Percentiles rank a stretch among this genome's conserved stretches.
Conservation (phyloP, 768 basidiomycete species). For the Mycena galericulata region DNA sequence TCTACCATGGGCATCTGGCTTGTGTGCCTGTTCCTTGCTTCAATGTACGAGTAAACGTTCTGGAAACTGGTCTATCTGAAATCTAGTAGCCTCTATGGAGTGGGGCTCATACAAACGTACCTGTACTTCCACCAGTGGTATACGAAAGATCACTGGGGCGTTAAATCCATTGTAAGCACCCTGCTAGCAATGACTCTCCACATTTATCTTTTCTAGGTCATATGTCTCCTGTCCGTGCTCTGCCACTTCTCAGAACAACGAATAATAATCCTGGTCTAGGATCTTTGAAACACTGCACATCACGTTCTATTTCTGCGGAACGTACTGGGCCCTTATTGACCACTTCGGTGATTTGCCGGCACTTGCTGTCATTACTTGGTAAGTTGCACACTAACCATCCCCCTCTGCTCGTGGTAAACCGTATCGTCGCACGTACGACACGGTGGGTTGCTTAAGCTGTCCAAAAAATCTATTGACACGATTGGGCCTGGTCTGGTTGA, state of each 20-base stretch:
- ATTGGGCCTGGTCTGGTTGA: neutral
- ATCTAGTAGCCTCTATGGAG: too few species aligned
- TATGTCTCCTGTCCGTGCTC: too few species aligned
- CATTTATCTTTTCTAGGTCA: too few species aligned
- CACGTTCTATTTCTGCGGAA: constrained; percentile 30
- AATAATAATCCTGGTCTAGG: constrained; percentile 22
- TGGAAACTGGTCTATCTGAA: too few species aligned
- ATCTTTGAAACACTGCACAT: constrained; percentile 38
- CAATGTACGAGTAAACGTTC: too few species aligned
- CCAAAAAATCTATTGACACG: neutral
- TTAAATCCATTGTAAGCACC: constrained; percentile 33
- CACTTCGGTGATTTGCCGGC: constrained; percentile 36
- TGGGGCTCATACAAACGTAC: too few species aligned
- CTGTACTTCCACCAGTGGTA: too few species aligned
- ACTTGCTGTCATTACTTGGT: constrained; percentile 33
- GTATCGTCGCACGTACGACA: neutral
- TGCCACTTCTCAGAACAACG: too few species aligned
- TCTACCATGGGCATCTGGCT: too few species aligned
- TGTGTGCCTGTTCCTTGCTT: too few species aligned
- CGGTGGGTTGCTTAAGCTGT: neutral
- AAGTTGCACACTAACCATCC: neutral
- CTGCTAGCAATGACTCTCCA: too few species aligned
- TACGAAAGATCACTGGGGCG: too few species aligned
- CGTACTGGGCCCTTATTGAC: constrained; percentile 37
- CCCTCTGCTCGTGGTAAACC: neutral